These are phyloP conservation scores for Rhodotorula toruloides DNA, from an alignment of 768 basidiomycete species.

Conservation along the genomic window DNA sequence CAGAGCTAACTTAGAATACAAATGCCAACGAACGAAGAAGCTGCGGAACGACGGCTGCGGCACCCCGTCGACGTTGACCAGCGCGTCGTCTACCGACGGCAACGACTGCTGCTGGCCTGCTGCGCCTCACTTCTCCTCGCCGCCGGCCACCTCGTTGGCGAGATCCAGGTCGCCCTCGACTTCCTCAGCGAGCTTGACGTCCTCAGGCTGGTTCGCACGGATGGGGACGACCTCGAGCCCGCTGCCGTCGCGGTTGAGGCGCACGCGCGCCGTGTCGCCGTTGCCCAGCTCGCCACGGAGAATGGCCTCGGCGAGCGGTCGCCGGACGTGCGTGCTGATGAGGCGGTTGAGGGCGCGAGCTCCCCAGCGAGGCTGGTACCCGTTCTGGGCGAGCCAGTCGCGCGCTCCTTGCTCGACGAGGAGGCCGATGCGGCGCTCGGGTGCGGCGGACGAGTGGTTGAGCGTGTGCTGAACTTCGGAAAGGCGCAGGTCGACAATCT, in stretches of 20 bases:
- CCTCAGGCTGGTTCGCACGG: not conserved
- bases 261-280: slow-evolving; percentile 29
- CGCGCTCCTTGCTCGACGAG: slow-evolving; percentile 69
- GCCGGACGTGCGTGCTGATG: slow-evolving; percentile 55
- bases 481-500: slow-evolving; percentile 74
- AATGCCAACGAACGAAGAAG: no score
- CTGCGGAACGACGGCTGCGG: no score
- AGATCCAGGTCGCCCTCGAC: no score
- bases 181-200: not conserved
- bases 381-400: slow-evolving; percentile 63
- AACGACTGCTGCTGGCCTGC: no score
- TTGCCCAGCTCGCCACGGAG: slow-evolving; percentile 21
- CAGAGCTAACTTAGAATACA: no score
- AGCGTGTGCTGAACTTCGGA: slow-evolving; percentile 77
- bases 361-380: slow-evolving; percentile 76
- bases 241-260: slow-evolving; percentile 3
- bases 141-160: not conserved
- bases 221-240: slow-evolving; percentile 27
- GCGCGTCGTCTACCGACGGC: no score
- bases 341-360: slow-evolving; percentile 84
- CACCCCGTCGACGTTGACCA: no score
- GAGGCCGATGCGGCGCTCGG: slow-evolving; percentile 69
- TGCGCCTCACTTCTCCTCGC: not conserved
- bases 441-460: slow-evolving; percentile 59
- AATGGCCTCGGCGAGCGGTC: slow-evolving; percentile 15